phyloP scores from a whole-genome alignment of 73 alveolate genomes.

The Paramecium biaurelia region DNA sequence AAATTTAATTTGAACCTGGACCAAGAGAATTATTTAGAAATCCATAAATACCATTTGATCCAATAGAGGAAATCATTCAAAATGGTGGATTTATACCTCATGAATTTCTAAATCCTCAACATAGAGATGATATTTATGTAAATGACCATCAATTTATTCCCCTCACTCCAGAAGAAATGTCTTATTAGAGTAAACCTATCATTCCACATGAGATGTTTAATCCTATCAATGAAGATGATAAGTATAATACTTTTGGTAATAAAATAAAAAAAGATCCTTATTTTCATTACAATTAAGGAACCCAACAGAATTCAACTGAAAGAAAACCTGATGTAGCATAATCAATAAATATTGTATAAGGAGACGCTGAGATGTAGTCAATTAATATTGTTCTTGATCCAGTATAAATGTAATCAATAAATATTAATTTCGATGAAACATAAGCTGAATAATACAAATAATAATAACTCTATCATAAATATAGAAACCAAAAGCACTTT shows the following conservation, averaged over 20 bases:
- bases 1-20: background rate
- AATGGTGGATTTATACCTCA: background rate
- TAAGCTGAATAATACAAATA: slow-evolving; percentile 40
- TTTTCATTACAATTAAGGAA: background rate
- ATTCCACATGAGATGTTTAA: background rate
- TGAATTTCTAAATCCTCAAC: background rate
- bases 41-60: background rate
- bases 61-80: background rate
- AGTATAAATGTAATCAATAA: slow-evolving; percentile 28
- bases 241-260: background rate
- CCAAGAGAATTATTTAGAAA: background rate
- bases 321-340: slow-evolving; percentile 6
- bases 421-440: slow-evolving; percentile 18
- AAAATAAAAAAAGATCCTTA: background rate
- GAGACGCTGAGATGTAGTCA: slow-evolving; percentile 42
- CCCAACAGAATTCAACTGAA: background rate
- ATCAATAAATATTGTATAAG: slow-evolving; percentile 39
- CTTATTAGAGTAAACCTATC: background rate
- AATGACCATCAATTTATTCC: background rate
- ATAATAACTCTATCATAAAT: slow-evolving; percentile 19
- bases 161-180: background rate
- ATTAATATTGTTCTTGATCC: background rate
- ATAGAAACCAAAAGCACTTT: slow-evolving; percentile 20
- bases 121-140: background rate
- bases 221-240: slow-evolving; percentile 23